Base-by-base conservation (phyloP, 306 rosid genomes). In the Lotus japonicus region DNA sequence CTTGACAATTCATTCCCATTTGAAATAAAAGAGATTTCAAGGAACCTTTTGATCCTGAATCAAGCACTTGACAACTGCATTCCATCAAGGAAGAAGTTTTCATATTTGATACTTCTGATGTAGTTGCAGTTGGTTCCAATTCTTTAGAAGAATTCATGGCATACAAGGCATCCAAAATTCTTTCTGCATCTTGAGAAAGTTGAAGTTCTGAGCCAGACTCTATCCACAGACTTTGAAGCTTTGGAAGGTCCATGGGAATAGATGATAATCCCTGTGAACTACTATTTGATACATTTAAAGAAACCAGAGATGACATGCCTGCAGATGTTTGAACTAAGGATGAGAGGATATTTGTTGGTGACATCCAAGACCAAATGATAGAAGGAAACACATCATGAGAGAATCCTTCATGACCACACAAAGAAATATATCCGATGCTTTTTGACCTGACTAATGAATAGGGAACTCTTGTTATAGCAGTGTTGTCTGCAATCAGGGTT, bases 401-500 rank as follows among this genome's bases (percentile, higher is more conserved):
- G 35, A 43, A 31, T 43, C 78, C 78, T 66, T 72, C 66, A 51
- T 54, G 64, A 6, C 86, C 82, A 31, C 86, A 63, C 2, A 87
- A 1, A 56, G 77, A 73, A 35, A 87, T 21, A n/a, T 14, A 23
- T 31, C 44, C 39, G 21, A 84, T 77, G 18, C 69, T 69, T 41
- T 57, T 69, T 11, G 74, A 18, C 14, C 56, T 42, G 7, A 15
- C 49, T 4, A 80, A 8, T 26, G 71, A 74, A 8, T 10, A 57
- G 5, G 86, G 88, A 0, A 81, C 57, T 50, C 45, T 12, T 12
- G 35, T 63, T 38, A 85, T 78, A 0, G 69, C 58, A 38, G 88
- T 78, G 7, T 81, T 39, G 10, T 86, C 79, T 1, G 81, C 86
- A 6, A 21, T 14, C 33, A 77, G 3, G 6, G 61, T 68, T 7